Percentiles rank a stretch among this genome's conserved stretches.
phyloP scores from a whole-genome alignment of 768 basidiomycete genomes.

The Calocera cornea region DNA sequence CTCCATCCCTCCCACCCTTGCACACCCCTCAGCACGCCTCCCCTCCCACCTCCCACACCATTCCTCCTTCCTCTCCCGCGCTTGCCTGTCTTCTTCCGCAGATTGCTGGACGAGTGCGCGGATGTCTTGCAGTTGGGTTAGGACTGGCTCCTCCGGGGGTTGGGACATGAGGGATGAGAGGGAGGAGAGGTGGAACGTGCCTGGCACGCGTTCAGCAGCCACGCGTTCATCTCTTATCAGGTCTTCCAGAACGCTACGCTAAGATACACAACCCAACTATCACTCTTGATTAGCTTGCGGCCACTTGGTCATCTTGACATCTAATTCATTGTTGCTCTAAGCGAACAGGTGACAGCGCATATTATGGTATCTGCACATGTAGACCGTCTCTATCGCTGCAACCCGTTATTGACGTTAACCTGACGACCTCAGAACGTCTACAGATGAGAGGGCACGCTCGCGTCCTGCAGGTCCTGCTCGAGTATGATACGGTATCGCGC shows the following conservation, averaged over 20 bases:
- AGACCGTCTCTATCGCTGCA: too few species aligned
- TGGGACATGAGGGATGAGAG: background rate
- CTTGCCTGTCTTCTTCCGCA: background rate
- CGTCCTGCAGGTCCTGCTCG: background rate
- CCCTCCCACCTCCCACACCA: background rate
- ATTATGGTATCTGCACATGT: too few species aligned
- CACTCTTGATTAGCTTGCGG: too few species aligned
- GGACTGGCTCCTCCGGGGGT: background rate
- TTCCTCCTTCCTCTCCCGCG: background rate
- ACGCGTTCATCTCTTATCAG: too few species aligned
- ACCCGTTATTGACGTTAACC: background rate
- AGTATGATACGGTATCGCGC: constrained; percentile 29
- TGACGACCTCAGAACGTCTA: background rate
- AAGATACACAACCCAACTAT: too few species aligned
- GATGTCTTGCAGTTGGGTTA: background rate
- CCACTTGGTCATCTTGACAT: too few species aligned
- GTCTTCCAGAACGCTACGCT: too few species aligned
- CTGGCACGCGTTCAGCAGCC: background rate
- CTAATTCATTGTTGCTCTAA: too few species aligned
- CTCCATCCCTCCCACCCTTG: background rate
- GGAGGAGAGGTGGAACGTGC: background rate
- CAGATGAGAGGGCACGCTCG: background rate
- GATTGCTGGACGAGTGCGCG: background rate
- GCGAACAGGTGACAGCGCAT: too few species aligned
- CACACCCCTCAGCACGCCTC: background rate